Conservation (phyloP, 2,329 filamentous ascomycete genomes). For the Trichoderma breve region DNA sequence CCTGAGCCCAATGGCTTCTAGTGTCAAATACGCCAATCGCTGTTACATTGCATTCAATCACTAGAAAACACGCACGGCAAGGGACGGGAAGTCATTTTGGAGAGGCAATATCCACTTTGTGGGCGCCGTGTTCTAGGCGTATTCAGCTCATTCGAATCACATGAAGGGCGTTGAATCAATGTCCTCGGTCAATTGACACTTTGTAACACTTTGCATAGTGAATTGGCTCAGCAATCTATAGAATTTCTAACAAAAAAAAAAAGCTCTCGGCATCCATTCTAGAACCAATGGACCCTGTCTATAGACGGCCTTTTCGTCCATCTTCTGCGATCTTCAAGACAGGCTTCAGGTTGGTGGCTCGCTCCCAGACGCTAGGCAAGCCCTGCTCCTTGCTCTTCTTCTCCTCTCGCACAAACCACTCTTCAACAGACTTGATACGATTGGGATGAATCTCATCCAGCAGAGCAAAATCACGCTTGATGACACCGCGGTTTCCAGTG, state of each 20-base stretch:
- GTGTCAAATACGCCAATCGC: not conserved
- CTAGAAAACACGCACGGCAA: not conserved
- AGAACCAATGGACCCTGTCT: not conserved
- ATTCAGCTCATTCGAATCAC: not conserved
- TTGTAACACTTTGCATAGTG: not conserved
- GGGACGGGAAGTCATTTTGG: not conserved
- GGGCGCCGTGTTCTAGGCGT: not conserved
- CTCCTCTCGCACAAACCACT: conserved; percentile 46
- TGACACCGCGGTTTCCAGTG: conserved; percentile 39
- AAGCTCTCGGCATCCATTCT: not conserved
- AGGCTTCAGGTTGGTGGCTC: conserved; percentile 22
- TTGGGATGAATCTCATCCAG: conserved; percentile 52
- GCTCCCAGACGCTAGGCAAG: conserved; percentile 21
- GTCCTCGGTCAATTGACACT: not conserved
- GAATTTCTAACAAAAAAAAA: not conserved
- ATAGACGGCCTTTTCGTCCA: conserved; percentile 21
- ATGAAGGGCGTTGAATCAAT: not conserved
- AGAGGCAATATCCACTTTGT: not conserved
- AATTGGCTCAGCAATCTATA: not conserved
- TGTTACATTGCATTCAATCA: not conserved
- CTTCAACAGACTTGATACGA: conserved; percentile 47
- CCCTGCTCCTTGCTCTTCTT: conserved; percentile 28
- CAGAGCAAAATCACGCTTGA: conserved; percentile 46
- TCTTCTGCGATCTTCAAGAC: conserved; percentile 25
- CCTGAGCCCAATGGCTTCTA: not conserved